Base-by-base conservation (phyloP, 192 early-diverging fungal species). In the Podila epicladia region DNA sequence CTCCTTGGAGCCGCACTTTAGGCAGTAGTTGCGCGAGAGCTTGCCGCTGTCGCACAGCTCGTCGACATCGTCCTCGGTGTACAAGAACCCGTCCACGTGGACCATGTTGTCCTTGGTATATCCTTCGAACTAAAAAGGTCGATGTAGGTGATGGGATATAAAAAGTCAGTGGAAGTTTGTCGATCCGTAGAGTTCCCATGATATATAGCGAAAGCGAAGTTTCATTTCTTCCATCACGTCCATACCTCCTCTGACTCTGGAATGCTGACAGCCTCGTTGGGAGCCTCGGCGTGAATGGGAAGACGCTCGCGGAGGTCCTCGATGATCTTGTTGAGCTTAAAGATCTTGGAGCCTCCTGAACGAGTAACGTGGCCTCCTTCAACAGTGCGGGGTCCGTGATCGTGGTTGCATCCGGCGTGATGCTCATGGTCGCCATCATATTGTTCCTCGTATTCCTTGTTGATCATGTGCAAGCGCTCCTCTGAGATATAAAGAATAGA, bases 51-150 rank as follows among this genome's bases (percentile, higher is more conserved):
- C 89, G 26, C 87, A 87, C 15, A 91, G 64, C n/a, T 89, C 86
- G 53, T 91, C 89, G 6, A 91, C 83, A 73, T 87, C 85, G 4
- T 88, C 89, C 64, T 91, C 89, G 26, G 74, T 83, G 66, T 84
- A 91, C 20, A 91, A 65, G 64, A 91, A 91, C 6, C 80, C 75
- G 49, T 91, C 89, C 0, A 91, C 89, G 74, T 91, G 89, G 15
- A 90, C 77, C 0, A 89, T 88, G 32, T 88, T 90, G 51, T 86
- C 67, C 48, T 80, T 72, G 51, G 73, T 87, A 48, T 82, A 88
- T 24, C 80, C 89, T 35, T 73, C 67, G 60, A 89, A 87, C 86
- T 91, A 75, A 7, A 28, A 26, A 51, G 3, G 31, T 24, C 8
- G 17, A 62, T 20, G 50, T 37, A 9, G 9, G 35, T 0, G 35